Base-by-base conservation (phyloP, 257 asterid species). In the Solanum sejunctum region DNA sequence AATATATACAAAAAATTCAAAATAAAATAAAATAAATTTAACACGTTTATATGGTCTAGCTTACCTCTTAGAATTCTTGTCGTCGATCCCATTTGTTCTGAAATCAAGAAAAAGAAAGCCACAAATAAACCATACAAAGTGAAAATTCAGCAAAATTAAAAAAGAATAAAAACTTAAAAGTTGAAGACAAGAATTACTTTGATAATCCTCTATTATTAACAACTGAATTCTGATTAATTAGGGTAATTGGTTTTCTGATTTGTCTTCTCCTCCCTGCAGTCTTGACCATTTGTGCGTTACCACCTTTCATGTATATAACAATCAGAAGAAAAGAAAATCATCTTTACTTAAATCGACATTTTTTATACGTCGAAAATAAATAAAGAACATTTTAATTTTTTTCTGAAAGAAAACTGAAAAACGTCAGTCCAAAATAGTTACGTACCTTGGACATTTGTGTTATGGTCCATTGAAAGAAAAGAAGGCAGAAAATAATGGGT, bases 191-290 rank as follows among this genome's bases (percentile, higher is more conserved):
- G 92, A 83, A 71, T 86, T 92, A 94, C 97, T 88, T 92, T 79
- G 97, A 84, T 84, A 86, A 91, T 70, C 87, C 92, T 83, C 92
- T 87, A 86, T 94, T 94, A 89, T 88, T 92, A 70, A 87, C 89
- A 79, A 32, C 3, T 67, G 17, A 16, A 67, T 67, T 67, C 49
- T 32, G 94, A 84, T 93, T 91, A 57, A 93, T 91, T 54, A 88
- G 88, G 23, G 90, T 61, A 16, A 93, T 71, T 83, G 95, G 91
- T 86, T 97, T 91, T 88, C 97, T 87, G 63, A 82, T 90, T 82
- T 90, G 86, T 88, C 88, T 91, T 83, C 86, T 88, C 86, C 93
- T 97, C 86, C 86, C 85, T 71, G 92, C 97, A 89, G 91, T 88
- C 79, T 90, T 93, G n/a, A 85, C 90, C 85, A 86, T 72, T 75